Percentiles rank a stretch among this genome's conserved stretches.
Conservation (phyloP, 768 basidiomycete genomes). For the Trametes punicea region DNA sequence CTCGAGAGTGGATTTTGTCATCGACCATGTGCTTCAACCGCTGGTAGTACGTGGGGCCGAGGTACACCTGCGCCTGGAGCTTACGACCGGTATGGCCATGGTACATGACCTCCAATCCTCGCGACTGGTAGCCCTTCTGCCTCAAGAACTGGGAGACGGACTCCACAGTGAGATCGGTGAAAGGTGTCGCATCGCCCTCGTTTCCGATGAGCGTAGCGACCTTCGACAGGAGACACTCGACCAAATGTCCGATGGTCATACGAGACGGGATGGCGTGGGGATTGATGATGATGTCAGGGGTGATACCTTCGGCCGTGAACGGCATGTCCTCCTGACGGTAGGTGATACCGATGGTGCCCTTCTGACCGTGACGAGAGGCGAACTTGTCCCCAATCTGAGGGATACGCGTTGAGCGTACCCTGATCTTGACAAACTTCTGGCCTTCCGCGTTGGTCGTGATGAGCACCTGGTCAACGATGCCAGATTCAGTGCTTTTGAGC, state of each 20-base stretch:
- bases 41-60: constrained; percentile 99
- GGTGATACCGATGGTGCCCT: constrained; percentile 99
- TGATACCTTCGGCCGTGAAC: constrained; percentile 94
- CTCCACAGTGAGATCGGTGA: constrained; percentile 97
- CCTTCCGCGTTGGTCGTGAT: constrained; percentile 96
- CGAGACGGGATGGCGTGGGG: constrained; percentile 99
- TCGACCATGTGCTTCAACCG: constrained; percentile 99
- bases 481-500: constrained; percentile 95
- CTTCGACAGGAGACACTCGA: constrained; percentile 96
- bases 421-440: constrained; percentile 97
- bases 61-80: constrained; percentile 95
- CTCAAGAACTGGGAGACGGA: constrained; percentile 91
- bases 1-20: constrained; percentile 98
- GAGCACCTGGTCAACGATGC: constrained; percentile 95
- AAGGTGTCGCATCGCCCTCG: constrained; percentile 98
- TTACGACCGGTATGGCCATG: constrained; percentile 99
- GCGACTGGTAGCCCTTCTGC: constrained; percentile 91
- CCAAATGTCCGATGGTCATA: constrained; percentile 99
- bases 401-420: constrained; percentile 91
- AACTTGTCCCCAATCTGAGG: constrained; percentile 99
- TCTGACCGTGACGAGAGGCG: constrained; percentile 98
- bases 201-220: constrained; percentile 94
- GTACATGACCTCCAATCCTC: constrained; percentile 97
- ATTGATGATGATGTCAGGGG: constrained; percentile 97
- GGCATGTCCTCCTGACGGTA: constrained; percentile 99